phyloP scores from a whole-genome alignment of 2,329 filamentous ascomycete genomes.

The Purpureocillium takamizusanense region DNA sequence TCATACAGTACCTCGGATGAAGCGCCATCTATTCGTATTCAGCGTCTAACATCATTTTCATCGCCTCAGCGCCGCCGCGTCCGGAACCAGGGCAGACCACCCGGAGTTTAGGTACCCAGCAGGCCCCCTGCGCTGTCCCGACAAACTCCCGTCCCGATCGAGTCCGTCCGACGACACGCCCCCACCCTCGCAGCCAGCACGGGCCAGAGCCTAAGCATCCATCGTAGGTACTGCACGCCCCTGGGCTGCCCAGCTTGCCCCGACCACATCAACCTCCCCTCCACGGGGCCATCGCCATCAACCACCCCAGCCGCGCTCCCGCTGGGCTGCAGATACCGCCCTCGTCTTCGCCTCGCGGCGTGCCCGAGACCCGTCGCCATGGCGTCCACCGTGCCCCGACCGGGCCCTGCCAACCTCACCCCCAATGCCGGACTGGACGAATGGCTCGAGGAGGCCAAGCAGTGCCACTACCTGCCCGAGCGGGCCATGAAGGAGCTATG shows the following conservation, averaged over 20 bases:
- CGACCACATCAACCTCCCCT: conserved; percentile 1
- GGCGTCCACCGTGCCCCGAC: conserved; percentile 61
- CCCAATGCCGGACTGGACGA: conserved; percentile 84
- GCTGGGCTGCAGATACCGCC: conserved; percentile 9
- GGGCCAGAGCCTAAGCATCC: neutral
- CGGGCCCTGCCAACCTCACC: conserved; percentile 78
- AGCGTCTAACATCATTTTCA: too few species aligned
- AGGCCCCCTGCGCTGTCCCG: too few species aligned
- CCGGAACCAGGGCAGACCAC: too few species aligned
- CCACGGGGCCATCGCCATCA: conserved; percentile 8
- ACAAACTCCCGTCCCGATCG: too few species aligned
- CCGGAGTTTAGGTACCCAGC: too few species aligned
- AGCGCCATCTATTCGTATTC: too few species aligned
- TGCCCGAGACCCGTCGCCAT: conserved; percentile 18
- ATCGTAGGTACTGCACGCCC: neutral
- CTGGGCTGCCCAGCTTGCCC: too few species aligned
- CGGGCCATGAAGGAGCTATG: conserved; percentile 97
- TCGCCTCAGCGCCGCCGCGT: too few species aligned
- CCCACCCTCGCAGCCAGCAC: too few species aligned
- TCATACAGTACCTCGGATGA: too few species aligned
- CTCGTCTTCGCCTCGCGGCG: conserved; percentile 12
- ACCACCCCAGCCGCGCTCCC: conserved; percentile 10
- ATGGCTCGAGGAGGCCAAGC: conserved; percentile 93
- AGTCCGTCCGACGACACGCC: too few species aligned
- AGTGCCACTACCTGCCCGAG: conserved; percentile 95